Conservation (phyloP, 805 yeast genomes). For the Nakazawaea ishiwadae region DNA sequence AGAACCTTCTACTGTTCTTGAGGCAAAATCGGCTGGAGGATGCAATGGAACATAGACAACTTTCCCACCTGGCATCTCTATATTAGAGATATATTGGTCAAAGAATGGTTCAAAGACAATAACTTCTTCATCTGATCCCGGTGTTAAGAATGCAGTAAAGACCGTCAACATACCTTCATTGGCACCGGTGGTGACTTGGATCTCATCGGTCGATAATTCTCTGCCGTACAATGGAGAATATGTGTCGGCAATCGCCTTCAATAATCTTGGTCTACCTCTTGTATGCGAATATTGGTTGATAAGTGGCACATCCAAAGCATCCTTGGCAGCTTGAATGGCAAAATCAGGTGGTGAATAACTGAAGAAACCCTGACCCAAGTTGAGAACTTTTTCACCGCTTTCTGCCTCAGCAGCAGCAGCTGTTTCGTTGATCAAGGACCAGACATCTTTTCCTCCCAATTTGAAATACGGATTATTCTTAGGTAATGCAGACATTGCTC, state of each 20-base stretch:
- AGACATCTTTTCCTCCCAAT: conserved; percentile 78
- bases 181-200: conserved; percentile 92
- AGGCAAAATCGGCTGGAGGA: conserved; percentile 70
- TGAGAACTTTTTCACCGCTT: conserved; percentile 72
- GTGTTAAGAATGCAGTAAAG: conserved; percentile 76
- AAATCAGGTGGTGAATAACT: conserved; percentile 95
- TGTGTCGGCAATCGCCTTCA: conserved; percentile 63
- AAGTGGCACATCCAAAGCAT: conserved; percentile 66
- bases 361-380: conserved; percentile 96
- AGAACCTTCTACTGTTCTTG: conserved; percentile 63
- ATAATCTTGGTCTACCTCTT: conserved; percentile 74
- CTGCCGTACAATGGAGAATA: conserved; percentile 67
- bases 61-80: conserved; percentile 90
- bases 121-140: conserved; percentile 76
- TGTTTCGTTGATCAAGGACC: conserved; percentile 93
- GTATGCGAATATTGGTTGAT: conserved; percentile 93
- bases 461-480: conserved; percentile 65
- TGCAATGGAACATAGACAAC: conserved; percentile 82
- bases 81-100: conserved; percentile 93
- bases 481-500: conserved; percentile 26
- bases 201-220: conserved; percentile 49
- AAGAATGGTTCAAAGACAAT: conserved; percentile 96
- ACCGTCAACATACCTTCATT: conserved; percentile 90
- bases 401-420: conserved; percentile 77
- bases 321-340: conserved; percentile 76